Conservation (phyloP, 768 basidiomycete genomes). For the Lanmaoa pseudosensibilis region DNA sequence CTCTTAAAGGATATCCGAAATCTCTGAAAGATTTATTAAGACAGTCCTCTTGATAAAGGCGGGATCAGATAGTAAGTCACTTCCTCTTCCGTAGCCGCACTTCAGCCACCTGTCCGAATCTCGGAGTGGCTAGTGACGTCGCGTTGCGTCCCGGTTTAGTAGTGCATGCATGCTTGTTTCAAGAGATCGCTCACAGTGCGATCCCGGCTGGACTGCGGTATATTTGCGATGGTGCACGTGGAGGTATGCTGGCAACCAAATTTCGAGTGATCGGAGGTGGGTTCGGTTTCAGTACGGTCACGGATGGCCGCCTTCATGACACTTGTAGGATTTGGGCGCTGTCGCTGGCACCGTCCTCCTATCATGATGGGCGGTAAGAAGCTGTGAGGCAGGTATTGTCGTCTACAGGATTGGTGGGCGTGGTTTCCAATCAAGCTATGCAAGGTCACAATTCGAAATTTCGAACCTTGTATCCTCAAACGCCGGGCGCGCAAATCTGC, state of each 20-base stretch:
- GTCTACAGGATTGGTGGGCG: background rate
- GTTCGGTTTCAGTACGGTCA: slow-evolving; percentile 1
- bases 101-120: background rate
- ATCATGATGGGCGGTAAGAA: background rate
- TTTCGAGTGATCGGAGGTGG: background rate
- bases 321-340: background rate
- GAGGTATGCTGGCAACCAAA: background rate
- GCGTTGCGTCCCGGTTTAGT: background rate
- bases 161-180: background rate
- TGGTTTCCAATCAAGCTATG: background rate
- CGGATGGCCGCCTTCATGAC: background rate
- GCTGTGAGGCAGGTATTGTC: background rate
- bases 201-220: slow-evolving; percentile 16
- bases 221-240: background rate
- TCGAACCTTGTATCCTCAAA: slow-evolving; percentile 13
- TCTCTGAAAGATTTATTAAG: background rate
- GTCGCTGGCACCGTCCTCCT: background rate
- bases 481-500: slow-evolving; percentile 6
- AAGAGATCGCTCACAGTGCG: slow-evolving; percentile 3
- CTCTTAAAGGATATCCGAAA: background rate
- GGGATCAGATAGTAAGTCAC: background rate
- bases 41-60: background rate
- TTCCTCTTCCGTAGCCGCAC: background rate
- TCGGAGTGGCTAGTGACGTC: too few species aligned
- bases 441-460: background rate